Base-by-base conservation (phyloP, 2,329 filamentous ascomycete species). In the Trichocomaceae sp. region DNA sequence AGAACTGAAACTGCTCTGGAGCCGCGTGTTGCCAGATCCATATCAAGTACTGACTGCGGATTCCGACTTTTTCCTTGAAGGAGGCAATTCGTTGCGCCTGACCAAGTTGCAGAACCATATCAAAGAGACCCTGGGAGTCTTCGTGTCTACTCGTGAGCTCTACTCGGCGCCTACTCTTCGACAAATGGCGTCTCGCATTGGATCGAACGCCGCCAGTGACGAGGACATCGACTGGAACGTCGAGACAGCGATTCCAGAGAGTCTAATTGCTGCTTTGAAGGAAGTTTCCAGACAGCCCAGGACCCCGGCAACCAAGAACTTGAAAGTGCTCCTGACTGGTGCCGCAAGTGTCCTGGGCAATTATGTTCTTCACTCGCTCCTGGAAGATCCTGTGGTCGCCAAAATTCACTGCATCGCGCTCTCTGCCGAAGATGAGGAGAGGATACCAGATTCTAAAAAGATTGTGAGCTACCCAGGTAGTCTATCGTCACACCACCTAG, bases 341-440 rank as follows among this genome's bases (percentile, higher is more conserved):
- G 61, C 63, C 9, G 66, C 65, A 2, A 59, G 67, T 0, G 76
- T 75, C 50, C 61, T 80, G 1, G 75, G 70, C 3, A 50, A 58
- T 2, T 55, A 69, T 6, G 55, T 81, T 23, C 62, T 79, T 2
- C 50, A 58, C 3, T 56, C 62, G 2, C 68, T 82, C 1, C 47
- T 72, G 1, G 53, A 61, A 2, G 52, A 70, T 6, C 39, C 61
- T 0, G 49, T 55, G 0, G 65, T 80, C 0, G 29, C 52, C 1
- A 64, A 62, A 15, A 62, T 81, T 1, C 72, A 77, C 60, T 79
- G 76, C 57, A 47, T 80, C 13, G 76, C 76, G 5, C 59, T 67
- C 10, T 56, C 55, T n/a, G 12, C 44, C 15, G 45, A 57, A 20
- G 42, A 47, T n/a, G 22, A 50, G 15, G 44, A 52, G 22, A 15